A percentile compares a stretch with the other conserved stretches of the same genome.
Evolutionary conservation across 225 moss, liverwort and hornwort species (phyloP).

Genomic region (Sphagnum tenellum): DNA sequence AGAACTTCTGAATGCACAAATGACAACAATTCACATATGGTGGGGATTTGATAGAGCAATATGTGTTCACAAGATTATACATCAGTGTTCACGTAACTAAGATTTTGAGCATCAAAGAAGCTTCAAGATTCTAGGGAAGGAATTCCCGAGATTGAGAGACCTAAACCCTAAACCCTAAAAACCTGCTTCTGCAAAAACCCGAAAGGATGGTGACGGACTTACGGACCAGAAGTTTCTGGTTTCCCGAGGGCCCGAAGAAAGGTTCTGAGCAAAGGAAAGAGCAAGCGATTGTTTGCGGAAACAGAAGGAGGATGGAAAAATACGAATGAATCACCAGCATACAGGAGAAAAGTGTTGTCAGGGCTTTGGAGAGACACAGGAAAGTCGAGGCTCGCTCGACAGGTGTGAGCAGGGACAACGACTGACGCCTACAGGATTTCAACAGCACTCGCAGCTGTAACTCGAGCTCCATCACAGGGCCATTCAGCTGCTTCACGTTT

Average conservation of each 20-base stretch:
- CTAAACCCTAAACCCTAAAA: too few species aligned
- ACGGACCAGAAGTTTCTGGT: too few species aligned
- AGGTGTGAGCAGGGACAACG: constrained; percentile 32
- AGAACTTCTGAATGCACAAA: background rate
- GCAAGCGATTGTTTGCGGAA: too few species aligned
- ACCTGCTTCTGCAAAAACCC: too few species aligned
- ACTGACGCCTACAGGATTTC: constrained; percentile 31
- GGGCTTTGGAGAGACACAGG: constrained; percentile 49
- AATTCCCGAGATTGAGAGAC: too few species aligned
- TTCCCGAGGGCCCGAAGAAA: background rate
- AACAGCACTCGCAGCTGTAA: constrained; percentile 36
- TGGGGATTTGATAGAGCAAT: background rate
- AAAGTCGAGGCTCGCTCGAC: constrained; percentile 69
- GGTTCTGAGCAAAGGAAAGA: background rate
- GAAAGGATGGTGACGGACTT: background rate
- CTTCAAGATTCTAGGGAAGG: too few species aligned
- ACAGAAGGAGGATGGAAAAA: too few species aligned
- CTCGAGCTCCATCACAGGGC: constrained; percentile 43
- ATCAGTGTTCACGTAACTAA: too few species aligned
- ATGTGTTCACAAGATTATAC: too few species aligned
- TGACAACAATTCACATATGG: background rate
- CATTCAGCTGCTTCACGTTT: constrained; percentile 42
- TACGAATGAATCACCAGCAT: constrained; percentile 7
- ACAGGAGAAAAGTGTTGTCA: constrained; percentile 71
- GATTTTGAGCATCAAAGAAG: too few species aligned